Base-by-base conservation (phyloP, 768 basidiomycete species). In the Mycena maculata region DNA sequence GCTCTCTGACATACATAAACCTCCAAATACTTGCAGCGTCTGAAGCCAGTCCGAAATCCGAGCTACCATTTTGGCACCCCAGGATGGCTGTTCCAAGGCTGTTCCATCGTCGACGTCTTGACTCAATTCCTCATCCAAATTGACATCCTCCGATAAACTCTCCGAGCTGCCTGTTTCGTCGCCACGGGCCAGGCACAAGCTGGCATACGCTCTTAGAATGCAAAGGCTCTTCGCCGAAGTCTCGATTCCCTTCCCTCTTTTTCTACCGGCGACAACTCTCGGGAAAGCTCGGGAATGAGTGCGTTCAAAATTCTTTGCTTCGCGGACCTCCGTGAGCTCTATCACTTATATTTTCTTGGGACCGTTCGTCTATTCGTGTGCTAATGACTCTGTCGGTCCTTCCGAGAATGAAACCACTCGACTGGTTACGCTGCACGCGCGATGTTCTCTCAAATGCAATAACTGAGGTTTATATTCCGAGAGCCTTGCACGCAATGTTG, bases 241-340 rank as follows among this genome's bases (percentile, higher is more conserved):
- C 71, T 86, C 7, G 86, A 87, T 13, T 86, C 88, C 12, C 70
- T 84, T 2, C 81, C 85, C 2, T 81, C 85, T 4, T 74, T 83
- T 30, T 78, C 73, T 3, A 72, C 72, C 25, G 60, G 74, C 27
- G 76, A 78, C n/a, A n/a, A n/a, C n/a, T n/a, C n/a, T n/a, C n/a
- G n/a, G n/a, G n/a, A n/a, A n/a, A n/a, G n/a, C n/a, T n/a, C n/a
- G n/a, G n/a, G n/a, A n/a, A n/a, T n/a, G n/a, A n/a, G n/a, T n/a
- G n/a, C n/a, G n/a, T n/a, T n/a, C n/a, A n/a, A n/a, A n/a, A n/a
- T n/a, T n/a, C n/a, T n/a, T n/a, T n/a, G n/a, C n/a, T n/a, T n/a
- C n/a, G n/a, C n/a, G n/a, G n/a, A n/a, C n/a, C n/a, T n/a, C n/a
- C n/a, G n/a, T n/a, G n/a, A n/a, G n/a, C n/a, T n/a, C n/a, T n/a